Evolutionary conservation across 1,284 basidiomycete species (phyloP).

Genomic region (Boletus mariae): DNA sequence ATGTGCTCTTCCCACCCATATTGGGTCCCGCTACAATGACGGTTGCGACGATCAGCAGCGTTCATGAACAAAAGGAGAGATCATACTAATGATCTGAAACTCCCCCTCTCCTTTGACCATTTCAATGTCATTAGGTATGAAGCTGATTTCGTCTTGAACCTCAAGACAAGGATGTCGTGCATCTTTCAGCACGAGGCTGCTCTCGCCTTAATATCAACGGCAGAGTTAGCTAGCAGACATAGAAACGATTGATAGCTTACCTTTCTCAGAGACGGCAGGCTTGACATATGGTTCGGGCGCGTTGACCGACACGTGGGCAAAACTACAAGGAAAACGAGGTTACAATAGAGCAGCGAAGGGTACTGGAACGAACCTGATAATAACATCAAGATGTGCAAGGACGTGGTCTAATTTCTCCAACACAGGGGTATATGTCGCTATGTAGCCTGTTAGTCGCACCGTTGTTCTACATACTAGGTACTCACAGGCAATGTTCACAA

Average conservation of each 20-base stretch:
- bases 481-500: constrained; percentile 88
- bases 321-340: constrained; percentile 42
- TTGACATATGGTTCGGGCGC: constrained; percentile 88
- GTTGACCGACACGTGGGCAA: constrained; percentile 86
- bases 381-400: constrained; percentile 90
- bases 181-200: constrained; percentile 73
- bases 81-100: neutral
- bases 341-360: neutral
- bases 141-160: constrained; percentile 92
- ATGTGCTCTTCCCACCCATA: constrained; percentile 95
- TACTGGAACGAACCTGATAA: constrained; percentile 60
- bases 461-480: constrained; percentile 1
- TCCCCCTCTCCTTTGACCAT: neutral
- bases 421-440: constrained; percentile 88
- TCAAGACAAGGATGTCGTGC: constrained; percentile 96
- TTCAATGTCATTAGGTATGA: constrained; percentile 93
- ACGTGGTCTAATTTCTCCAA: constrained; percentile 87
- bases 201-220: constrained; percentile 50
- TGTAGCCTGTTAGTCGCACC: constrained; percentile 2
- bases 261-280: constrained; percentile 71
- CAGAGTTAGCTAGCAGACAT: neutral
- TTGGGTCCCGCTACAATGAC: constrained; percentile 76
- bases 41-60: constrained; percentile 3
- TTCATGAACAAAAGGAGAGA: too few species aligned
- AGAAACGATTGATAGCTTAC: constrained; percentile 34